phyloP scores from a whole-genome alignment of 768 basidiomycete species.

The Kwoniella sp. region DNA sequence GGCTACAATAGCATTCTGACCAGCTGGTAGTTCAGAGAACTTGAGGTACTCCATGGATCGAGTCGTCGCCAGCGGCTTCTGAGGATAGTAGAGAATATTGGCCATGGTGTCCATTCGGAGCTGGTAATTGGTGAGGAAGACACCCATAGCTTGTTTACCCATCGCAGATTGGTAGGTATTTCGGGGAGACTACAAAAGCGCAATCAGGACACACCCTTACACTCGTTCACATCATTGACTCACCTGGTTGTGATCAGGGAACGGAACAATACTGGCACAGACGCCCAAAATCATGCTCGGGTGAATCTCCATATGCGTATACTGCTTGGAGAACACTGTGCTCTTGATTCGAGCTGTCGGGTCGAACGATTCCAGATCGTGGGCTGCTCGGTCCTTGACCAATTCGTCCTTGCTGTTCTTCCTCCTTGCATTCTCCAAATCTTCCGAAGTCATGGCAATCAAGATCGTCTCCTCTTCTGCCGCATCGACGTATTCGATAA shows the following conservation, averaged over 20 bases:
- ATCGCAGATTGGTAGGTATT: slow-evolving; percentile 99
- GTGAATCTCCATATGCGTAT: slow-evolving; percentile 99
- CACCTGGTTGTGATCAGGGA: slow-evolving; percentile 99
- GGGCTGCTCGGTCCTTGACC: slow-evolving; percentile 51
- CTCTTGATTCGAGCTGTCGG: slow-evolving; percentile 84
- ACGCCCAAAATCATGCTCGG: slow-evolving; percentile 98
- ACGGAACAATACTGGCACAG: slow-evolving; percentile 97
- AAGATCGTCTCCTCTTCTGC: slow-evolving; percentile 99
- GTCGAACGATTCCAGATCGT: slow-evolving; percentile 57
- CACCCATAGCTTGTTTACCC: slow-evolving; percentile 99
- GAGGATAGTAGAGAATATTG: slow-evolving; percentile 97
- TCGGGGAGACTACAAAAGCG: slow-evolving; percentile 74
- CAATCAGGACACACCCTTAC: background rate
- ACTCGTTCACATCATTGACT: too few species aligned
- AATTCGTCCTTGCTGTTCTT: slow-evolving; percentile 40
- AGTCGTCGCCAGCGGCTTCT: slow-evolving; percentile 97
- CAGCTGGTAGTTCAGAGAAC: slow-evolving; percentile 96
- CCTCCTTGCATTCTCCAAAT: slow-evolving; percentile 73
- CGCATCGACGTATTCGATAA: slow-evolving; percentile 91
- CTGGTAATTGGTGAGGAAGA: slow-evolving; percentile 95
- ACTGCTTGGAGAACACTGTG: slow-evolving; percentile 76
- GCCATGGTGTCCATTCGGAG: slow-evolving; percentile 99
- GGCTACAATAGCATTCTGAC: slow-evolving; percentile 98
- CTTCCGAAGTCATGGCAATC: slow-evolving; percentile 98
- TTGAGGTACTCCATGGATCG: slow-evolving; percentile 99